A percentile compares a stretch with the other conserved stretches of the same genome.
Evolutionary conservation across 2,329 filamentous ascomycete genomes (phyloP).

Genomic region (Monilinia fructigena): DNA sequence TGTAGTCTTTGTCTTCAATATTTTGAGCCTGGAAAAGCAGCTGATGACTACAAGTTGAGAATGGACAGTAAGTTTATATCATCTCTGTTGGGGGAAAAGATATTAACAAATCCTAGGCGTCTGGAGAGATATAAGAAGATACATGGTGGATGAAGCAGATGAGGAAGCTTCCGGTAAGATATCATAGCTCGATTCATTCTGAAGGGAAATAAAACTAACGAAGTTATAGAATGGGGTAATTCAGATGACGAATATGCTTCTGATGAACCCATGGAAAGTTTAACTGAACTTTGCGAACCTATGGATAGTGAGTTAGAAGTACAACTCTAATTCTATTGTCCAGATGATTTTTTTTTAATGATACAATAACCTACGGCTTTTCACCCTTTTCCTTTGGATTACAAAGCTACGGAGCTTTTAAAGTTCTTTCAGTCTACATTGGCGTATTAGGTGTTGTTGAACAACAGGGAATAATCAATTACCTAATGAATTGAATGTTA

Average conservation of each 20-base stretch:
- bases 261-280: conserved; percentile 54
- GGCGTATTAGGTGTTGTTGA: conserved; percentile 17
- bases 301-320: conserved; percentile 41
- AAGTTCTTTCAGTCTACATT: conserved; percentile 7
- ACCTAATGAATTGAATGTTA: background rate
- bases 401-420: background rate
- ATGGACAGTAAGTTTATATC: conserved; percentile 29
- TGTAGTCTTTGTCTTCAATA: conserved; percentile 33
- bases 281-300: conserved; percentile 49
- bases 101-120: conserved; percentile 24
- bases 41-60: conserved; percentile 28
- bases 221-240: conserved; percentile 38
- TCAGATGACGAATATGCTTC: conserved; percentile 45
- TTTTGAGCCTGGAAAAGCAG: conserved; percentile 29
- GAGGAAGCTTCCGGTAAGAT: conserved; percentile 43
- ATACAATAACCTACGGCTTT: conserved; percentile 1
- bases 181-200: background rate
- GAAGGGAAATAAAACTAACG: conserved; percentile 7
- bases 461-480: background rate
- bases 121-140: conserved; percentile 37
- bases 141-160: conserved; percentile 42
- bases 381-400: conserved; percentile 8
- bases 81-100: background rate
- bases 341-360: conserved; percentile 17
- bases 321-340: conserved; percentile 19